These are phyloP conservation scores for Wallacemonas rigidus DNA, from an alignment of 208 protist species.

Conservation along the genomic window DNA sequence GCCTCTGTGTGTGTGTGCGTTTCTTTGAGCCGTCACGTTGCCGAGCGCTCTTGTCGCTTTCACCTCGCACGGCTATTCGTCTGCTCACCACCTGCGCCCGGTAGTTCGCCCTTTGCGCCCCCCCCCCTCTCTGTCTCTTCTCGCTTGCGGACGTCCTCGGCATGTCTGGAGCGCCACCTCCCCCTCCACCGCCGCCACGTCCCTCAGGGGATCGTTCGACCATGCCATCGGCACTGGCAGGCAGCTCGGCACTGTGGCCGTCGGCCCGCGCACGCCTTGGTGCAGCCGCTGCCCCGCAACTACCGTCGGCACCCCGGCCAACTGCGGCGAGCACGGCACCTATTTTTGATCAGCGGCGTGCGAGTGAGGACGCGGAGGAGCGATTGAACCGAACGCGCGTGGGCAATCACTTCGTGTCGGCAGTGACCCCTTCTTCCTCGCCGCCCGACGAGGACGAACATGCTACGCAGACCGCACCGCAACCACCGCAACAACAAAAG, in stretches of 20 bases:
- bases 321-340: background rate
- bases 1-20: too few species aligned
- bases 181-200: background rate
- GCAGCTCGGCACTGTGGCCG: background rate
- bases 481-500: too few species aligned
- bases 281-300: background rate
- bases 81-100: too few species aligned
- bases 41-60: too few species aligned
- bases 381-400: conserved; percentile 4
- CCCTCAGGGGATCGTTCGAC: background rate
- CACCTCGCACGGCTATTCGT: too few species aligned
- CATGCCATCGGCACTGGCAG: background rate
- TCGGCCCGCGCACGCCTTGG: conserved; percentile 9
- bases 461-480: too few species aligned
- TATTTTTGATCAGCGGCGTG: too few species aligned
- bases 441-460: background rate
- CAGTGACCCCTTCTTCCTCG: background rate
- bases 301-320: background rate
- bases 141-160: background rate
- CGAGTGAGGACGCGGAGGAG: background rate
- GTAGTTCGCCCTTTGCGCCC: too few species aligned
- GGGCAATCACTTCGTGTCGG: conserved; percentile 6
- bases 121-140: background rate
- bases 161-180: background rate
- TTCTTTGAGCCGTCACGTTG: too few species aligned